phyloP scores from a whole-genome alignment of 305 asterid species.

The Ajuga reptans region DNA sequence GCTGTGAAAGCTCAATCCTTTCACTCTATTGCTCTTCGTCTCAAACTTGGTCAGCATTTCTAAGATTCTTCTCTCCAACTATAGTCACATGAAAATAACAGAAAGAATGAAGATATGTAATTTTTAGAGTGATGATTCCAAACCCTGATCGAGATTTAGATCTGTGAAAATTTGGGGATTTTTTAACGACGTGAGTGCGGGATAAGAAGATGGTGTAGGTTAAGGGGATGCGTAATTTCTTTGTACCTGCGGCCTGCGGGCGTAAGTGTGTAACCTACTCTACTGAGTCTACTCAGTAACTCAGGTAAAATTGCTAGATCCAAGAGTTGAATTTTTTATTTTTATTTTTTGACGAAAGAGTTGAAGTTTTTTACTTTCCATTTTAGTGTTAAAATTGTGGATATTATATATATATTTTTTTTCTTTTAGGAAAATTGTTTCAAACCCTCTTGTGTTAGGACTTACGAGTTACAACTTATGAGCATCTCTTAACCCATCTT shows the following conservation, averaged over 20 bases:
- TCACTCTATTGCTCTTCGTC: conserved; percentile 93
- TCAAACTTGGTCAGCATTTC: conserved; percentile 85
- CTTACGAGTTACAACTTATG: no score
- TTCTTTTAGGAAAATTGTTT: no score
- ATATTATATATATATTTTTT: no score
- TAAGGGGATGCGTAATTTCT: conserved; percentile 18
- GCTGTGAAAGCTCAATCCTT: conserved; percentile 81
- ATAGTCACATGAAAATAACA: background rate
- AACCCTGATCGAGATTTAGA: conserved; percentile 35
- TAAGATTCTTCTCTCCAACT: conserved; percentile 10
- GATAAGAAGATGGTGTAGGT: conserved; percentile 11
- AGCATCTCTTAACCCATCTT: no score
- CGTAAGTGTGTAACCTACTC: conserved; percentile 25
- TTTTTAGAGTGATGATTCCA: background rate
- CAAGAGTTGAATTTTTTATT: no score
- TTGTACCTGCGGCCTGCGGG: conserved; percentile 19
- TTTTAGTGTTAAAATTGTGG: no score
- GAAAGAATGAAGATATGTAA: conserved; percentile 23
- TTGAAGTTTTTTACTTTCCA: no score
- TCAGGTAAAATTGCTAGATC: no score
- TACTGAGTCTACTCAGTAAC: background rate
- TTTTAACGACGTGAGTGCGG: conserved; percentile 11
- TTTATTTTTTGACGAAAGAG: no score
- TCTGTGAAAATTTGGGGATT: conserved; percentile 29
- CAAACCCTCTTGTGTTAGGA: no score